Evolutionary conservation across 257 asterid species (phyloP), one percentile per base, ranked within the genome.

Genomic region (Solanum ahanhuiri): DNA sequence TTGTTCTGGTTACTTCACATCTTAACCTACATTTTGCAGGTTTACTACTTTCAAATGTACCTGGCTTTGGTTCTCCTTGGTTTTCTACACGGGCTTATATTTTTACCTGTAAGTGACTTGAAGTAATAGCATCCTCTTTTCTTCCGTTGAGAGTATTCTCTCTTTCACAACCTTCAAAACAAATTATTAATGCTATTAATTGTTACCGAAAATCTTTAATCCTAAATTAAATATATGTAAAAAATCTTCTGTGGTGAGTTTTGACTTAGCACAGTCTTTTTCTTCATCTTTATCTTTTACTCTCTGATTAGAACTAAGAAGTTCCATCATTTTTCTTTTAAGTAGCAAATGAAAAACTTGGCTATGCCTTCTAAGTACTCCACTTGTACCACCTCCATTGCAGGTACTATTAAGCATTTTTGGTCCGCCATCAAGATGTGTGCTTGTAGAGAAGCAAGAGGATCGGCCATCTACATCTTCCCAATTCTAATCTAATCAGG

Each of bases 391-490:
- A 57, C 64, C 23, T 87, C 41, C 43, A 43, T 70, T 82, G 91
- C 93, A 96, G 99, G 99, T 96, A 39, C 84, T 96, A 54, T 85
- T 95, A 87, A 96, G 99, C 94, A 89, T 96, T 93, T 94, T 95
- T 69, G 99, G 99, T 82, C 99, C 99, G n/a, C 99, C 99, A 11
- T 95, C 99, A 22, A 93, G 97, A 89, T 95, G 98, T 31, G 93
- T 96, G 87, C 93, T 95, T 8, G 91, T 96, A 71, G 99, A 95
- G 94, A 96, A 95, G 92, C 99, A 94, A 91, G 99, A 95, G 54
- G 96, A 95, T 81, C 93, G 98, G 72, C 99, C 99, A 18, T 96
- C 99, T 17, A 94, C 97, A 64, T 93, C 98, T 7, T 96, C 96
- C 25, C 96, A 94, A 23, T 93, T 93, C 90, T 93, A 88, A 89